Base-by-base conservation (phyloP, 768 basidiomycete species). In the Tulasnella sp. region DNA sequence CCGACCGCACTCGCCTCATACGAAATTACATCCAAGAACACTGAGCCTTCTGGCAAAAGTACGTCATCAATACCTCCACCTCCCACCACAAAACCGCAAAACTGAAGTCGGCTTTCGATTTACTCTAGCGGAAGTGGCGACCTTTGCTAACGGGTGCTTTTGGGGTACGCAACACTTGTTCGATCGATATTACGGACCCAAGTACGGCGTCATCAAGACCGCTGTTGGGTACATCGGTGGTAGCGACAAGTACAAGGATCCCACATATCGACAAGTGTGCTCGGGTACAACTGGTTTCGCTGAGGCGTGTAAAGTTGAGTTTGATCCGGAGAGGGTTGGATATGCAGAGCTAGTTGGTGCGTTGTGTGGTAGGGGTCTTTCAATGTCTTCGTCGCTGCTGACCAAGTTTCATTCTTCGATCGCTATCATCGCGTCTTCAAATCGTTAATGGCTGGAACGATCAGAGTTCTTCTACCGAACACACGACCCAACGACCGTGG, bases 401-500 rank as follows among this genome's bases (percentile, higher is more conserved):
- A 15, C 45, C 9, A 21, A 7, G 19, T 3, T 21, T 5, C 21
- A 9, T 43, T 50, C 3, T 3, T 24, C n/a, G n/a, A n/a, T n/a
- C n/a, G n/a, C n/a, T n/a, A n/a, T n/a, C n/a, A n/a, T n/a, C n/a
- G n/a, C n/a, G n/a, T n/a, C n/a, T n/a, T n/a, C n/a, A n/a, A n/a
- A n/a, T n/a, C n/a, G n/a, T n/a, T n/a, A n/a, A n/a, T n/a, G n/a
- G n/a, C n/a, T n/a, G n/a, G n/a, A n/a, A n/a, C n/a, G n/a, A n/a
- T 50, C 69, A 84, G 91, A 94, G 71, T 93, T 92, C 75, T 94
- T 94, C 72, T 94, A 92, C 70, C 80, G 94, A 48, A 90, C 88
- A 0, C 93, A 97, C 66, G 92, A 96, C 64, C 90, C 93, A 2
- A 94, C 92, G 43, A 87, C 88, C 0, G 66, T 77, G 57, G 83